Percentiles rank a stretch among this genome's conserved stretches.
These are phyloP conservation scores for Gentiana straminea DNA, from an alignment of 257 asterid species.

Conservation along the genomic window DNA sequence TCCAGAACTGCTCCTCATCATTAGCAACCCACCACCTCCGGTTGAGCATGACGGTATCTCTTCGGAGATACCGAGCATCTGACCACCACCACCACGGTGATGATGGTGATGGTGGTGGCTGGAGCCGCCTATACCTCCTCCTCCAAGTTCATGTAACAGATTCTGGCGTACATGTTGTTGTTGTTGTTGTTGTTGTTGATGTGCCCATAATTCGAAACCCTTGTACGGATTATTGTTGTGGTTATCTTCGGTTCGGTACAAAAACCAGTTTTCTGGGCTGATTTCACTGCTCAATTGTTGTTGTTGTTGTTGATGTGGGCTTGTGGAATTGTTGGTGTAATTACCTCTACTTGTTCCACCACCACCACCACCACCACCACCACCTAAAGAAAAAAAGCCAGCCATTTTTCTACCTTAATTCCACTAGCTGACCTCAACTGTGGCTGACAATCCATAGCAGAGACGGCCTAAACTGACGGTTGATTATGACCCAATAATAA, in stretches of 20 bases:
- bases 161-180: conserved; percentile 22
- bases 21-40: conserved; percentile 38
- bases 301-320: conserved; percentile 10
- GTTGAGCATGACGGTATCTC: conserved; percentile 18
- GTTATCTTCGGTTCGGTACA: conserved; percentile 38
- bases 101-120: neutral
- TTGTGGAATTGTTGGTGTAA: conserved; percentile 10
- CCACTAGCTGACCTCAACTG: conserved; percentile 22
- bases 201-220: conserved; percentile 77
- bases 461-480: conserved; percentile 22
- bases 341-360: conserved; percentile 14
- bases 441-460: conserved; percentile 44
- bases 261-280: conserved; percentile 67
- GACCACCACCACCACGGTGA: conserved; percentile 5
- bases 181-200: conserved; percentile 13
- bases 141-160: conserved; percentile 57
- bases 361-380: conserved; percentile 19
- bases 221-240: conserved; percentile 31
- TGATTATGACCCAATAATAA: conserved; percentile 28
- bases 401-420: conserved; percentile 42
- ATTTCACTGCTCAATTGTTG: conserved; percentile 20
- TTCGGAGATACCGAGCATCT: conserved; percentile 23
- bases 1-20: conserved; percentile 62
- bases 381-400: conserved; percentile 78
- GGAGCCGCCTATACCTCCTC: conserved; percentile 45